Conservation (phyloP, 768 basidiomycete genomes). For the Sarcodon sp. region DNA sequence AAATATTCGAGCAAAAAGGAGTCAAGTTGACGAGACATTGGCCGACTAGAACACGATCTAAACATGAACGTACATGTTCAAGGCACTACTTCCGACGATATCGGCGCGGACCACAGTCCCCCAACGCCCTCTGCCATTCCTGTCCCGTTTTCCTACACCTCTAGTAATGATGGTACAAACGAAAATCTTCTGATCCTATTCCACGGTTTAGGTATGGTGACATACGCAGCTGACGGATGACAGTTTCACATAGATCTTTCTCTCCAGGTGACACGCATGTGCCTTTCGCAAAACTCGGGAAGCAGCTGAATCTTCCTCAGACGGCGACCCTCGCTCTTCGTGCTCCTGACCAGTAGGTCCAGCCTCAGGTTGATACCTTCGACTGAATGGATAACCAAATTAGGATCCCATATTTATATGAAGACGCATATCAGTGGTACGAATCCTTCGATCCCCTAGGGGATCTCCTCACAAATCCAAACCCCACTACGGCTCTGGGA, state of each 20-base stretch:
- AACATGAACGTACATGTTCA: too few relatives aligned
- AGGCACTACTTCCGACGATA: neutral
- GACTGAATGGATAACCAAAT: neutral
- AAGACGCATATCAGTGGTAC: constrained; percentile 81
- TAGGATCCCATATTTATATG: constrained; percentile 71
- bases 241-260: neutral
- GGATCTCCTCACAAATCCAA: constrained; percentile 52
- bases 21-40: too few relatives aligned
- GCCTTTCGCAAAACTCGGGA: constrained; percentile 67
- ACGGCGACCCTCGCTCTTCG: constrained; percentile 76
- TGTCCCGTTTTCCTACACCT: constrained; percentile 49
- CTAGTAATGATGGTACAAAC: constrained; percentile 76
- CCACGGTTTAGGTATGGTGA: constrained; percentile 66
- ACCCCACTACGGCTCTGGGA: constrained; percentile 59
- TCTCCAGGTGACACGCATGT: constrained; percentile 63
- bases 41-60: too few relatives aligned
- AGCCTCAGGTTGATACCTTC: neutral
- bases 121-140: constrained; percentile 34
- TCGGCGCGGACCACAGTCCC: neutral
- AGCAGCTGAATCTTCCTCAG: constrained; percentile 72
- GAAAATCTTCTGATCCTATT: constrained; percentile 77
- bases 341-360: constrained; percentile 59
- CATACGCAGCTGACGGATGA: neutral
- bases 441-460: constrained; percentile 71
- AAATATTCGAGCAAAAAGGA: too few relatives aligned